Evolutionary conservation across 1,139 yeast species (phyloP).

Genomic region (Suhomyces coccinellae): DNA sequence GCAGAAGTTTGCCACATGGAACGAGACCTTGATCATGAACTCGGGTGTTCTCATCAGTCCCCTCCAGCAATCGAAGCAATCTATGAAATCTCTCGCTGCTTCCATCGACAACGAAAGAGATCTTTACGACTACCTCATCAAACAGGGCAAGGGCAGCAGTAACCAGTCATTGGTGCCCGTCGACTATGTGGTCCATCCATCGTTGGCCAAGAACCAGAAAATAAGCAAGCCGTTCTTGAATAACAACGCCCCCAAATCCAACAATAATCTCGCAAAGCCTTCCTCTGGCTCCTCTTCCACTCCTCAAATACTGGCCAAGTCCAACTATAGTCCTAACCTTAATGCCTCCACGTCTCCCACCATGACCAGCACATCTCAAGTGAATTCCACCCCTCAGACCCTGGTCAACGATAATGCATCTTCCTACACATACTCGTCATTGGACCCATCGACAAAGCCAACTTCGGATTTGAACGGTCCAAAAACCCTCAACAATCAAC

Average conservation of each 20-base stretch:
- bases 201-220: slow-evolving; percentile 44
- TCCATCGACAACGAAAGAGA: slow-evolving; percentile 82
- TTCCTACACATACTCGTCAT: slow-evolving; percentile 24
- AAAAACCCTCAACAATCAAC: slow-evolving; percentile 32
- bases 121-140: slow-evolving; percentile 65
- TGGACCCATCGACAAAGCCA: slow-evolving; percentile 40
- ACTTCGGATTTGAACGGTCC: slow-evolving; percentile 42
- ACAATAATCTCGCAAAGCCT: background rate
- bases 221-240: slow-evolving; percentile 43
- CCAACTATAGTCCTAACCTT: background rate
- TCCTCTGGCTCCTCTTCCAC: background rate
- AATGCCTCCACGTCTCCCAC: slow-evolving; percentile 1
- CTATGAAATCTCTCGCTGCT: slow-evolving; percentile 75
- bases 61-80: slow-evolving; percentile 40
- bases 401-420: background rate
- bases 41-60: slow-evolving; percentile 85
- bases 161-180: slow-evolving; percentile 53
- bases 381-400: slow-evolving; percentile 3
- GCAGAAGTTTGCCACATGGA: slow-evolving; percentile 84
- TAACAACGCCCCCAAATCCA: slow-evolving; percentile 14
- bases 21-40: slow-evolving; percentile 79
- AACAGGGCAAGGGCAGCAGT: slow-evolving; percentile 42
- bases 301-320: background rate
- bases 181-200: slow-evolving; percentile 76
- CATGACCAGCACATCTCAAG: background rate